Evolutionary conservation across 2,329 filamentous ascomycete genomes (phyloP).

Genomic region (Sclerotiophoma versabilis): DNA sequence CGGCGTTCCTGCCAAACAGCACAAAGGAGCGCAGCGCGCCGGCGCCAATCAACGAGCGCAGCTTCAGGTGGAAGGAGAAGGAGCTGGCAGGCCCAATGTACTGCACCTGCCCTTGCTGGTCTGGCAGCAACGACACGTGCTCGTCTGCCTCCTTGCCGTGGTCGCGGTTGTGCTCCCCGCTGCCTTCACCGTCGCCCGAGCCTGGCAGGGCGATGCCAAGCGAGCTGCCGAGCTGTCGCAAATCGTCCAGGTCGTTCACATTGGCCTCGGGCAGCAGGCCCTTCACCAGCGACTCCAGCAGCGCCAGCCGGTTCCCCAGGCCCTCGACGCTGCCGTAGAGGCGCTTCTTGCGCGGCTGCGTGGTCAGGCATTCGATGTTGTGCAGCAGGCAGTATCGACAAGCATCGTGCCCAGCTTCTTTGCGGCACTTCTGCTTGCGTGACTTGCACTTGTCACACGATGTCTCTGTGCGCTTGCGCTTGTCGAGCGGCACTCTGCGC

Average conservation of each 20-base stretch:
- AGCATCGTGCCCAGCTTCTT: constrained; percentile 46
- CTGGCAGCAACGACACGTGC: constrained; percentile 47
- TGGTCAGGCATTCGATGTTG: constrained; percentile 53
- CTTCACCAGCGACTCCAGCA: constrained; percentile 56
- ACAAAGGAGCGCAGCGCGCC: constrained; percentile 46
- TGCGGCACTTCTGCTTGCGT: constrained; percentile 56
- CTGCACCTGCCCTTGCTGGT: constrained; percentile 55
- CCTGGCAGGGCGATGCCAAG: constrained; percentile 52
- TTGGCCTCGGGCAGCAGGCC: constrained; percentile 54
- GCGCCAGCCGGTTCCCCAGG: constrained; percentile 49
- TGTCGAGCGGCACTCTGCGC: constrained; percentile 52
- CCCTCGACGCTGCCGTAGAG: constrained; percentile 54
- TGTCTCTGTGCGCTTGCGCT: constrained; percentile 55
- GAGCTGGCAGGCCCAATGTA: constrained; percentile 55
- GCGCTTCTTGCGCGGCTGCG: constrained; percentile 55
- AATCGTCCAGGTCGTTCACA: constrained; percentile 51
- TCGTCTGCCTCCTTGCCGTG: constrained; percentile 45
- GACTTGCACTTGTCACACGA: constrained; percentile 58
- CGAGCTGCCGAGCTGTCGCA: constrained; percentile 49
- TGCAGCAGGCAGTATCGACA: constrained; percentile 54
- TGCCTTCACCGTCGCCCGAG: constrained; percentile 22
- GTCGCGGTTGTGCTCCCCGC: constrained; percentile 24
- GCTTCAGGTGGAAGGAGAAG: constrained; percentile 53
- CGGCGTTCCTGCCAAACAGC: constrained; percentile 53
- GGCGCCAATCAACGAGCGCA: constrained; percentile 49